phyloP scores from a whole-genome alignment of 208 protist genomes.

The Trypanosoma mega region DNA sequence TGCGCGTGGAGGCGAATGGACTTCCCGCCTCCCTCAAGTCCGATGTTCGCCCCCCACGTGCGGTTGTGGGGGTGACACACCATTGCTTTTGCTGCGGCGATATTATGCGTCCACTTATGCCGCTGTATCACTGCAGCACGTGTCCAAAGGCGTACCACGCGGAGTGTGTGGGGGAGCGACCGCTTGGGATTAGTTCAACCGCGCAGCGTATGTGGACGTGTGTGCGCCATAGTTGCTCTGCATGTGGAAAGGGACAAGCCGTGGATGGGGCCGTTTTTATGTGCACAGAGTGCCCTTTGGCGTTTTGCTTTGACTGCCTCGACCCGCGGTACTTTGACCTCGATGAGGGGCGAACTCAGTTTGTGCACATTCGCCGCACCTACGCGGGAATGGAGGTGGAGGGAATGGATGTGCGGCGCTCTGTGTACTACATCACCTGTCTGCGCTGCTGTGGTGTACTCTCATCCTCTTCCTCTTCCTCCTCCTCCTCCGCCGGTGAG shows the following conservation, averaged over 20 bases:
- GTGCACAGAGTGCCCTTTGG: conserved; percentile 69
- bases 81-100: conserved; percentile 74
- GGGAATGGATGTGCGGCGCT: conserved; percentile 48
- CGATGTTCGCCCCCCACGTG: neutral
- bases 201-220: conserved; percentile 64
- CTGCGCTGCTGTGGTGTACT: conserved; percentile 67
- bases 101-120: conserved; percentile 77
- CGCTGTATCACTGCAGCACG: conserved; percentile 71
- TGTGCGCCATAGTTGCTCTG: conserved; percentile 60
- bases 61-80: conserved; percentile 32
- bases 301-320: conserved; percentile 89
- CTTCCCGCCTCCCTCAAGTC: conserved; percentile 14
- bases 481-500: conserved; percentile 12
- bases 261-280: conserved; percentile 83
- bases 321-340: conserved; percentile 76
- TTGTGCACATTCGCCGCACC: conserved; percentile 60
- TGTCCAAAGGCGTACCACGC: conserved; percentile 89
- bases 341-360: conserved; percentile 40
- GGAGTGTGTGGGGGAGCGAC: conserved; percentile 54
- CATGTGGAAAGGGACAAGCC: conserved; percentile 57
- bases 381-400: conserved; percentile 80
- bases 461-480: conserved; percentile 46
- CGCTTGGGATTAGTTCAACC: conserved; percentile 23
- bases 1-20: conserved; percentile 44
- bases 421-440: conserved; percentile 84